Evolutionary conservation across 352 stramenopile species (phyloP).

Genomic region (Pythium oligandrum): DNA sequence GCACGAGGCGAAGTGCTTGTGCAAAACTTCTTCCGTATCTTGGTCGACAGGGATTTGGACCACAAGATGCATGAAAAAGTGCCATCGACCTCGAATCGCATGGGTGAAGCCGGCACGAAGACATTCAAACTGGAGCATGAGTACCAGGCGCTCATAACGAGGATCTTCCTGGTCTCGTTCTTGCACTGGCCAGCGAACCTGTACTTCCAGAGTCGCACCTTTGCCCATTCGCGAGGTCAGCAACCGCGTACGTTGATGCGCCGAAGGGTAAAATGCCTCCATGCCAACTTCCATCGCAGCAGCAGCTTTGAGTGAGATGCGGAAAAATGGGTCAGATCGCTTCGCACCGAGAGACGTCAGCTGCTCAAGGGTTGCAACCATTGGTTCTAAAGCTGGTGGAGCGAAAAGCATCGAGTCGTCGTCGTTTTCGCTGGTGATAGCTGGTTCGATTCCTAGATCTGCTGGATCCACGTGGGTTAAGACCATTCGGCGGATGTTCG

Average conservation of each 20-base stretch:
- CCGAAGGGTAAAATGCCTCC: slow-evolving; percentile 82
- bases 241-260: slow-evolving; percentile 77
- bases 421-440: slow-evolving; percentile 27
- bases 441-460: slow-evolving; percentile 62
- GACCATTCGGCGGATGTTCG: slow-evolving; percentile 78
- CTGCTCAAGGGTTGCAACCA: slow-evolving; percentile 62
- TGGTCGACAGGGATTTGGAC: slow-evolving; percentile 50
- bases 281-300: slow-evolving; percentile 82
- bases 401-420: slow-evolving; percentile 37
- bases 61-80: slow-evolving; percentile 84
- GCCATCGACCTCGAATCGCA: slow-evolving; percentile 71
- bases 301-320: slow-evolving; percentile 77
- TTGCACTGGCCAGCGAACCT: slow-evolving; percentile 84
- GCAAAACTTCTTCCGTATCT: slow-evolving; percentile 56
- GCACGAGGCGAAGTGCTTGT: slow-evolving; percentile 63
- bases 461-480: slow-evolving; percentile 69
- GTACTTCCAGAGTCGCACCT: slow-evolving; percentile 76
- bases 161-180: slow-evolving; percentile 85
- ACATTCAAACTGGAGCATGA: slow-evolving; percentile 86
- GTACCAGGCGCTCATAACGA: slow-evolving; percentile 77
- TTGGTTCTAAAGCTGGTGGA: slow-evolving; percentile 55
- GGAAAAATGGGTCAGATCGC: slow-evolving; percentile 73
- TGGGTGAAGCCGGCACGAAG: slow-evolving; percentile 67
- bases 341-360: slow-evolving; percentile 80
- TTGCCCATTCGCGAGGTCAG: slow-evolving; percentile 81